Evolutionary conservation across 1,284 basidiomycete species (phyloP).

Genomic region (Phylloporus sp.): DNA sequence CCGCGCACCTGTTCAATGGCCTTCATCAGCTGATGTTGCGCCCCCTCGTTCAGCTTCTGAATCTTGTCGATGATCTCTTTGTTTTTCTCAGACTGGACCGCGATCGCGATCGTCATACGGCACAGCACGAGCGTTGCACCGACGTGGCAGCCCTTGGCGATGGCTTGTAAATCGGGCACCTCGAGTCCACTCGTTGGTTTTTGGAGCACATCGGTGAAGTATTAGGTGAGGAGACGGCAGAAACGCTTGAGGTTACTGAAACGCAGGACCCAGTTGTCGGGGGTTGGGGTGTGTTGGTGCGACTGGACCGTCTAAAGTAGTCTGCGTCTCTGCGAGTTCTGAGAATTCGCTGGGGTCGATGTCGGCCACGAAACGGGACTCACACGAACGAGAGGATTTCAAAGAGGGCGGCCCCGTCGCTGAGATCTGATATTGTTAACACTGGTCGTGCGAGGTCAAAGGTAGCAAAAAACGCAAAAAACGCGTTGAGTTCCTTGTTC

Average conservation of each 20-base stretch:
- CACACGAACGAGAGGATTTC: slow-evolving; percentile 76
- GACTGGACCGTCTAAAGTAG: slow-evolving; percentile 72
- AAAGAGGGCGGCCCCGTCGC: slow-evolving; percentile 74
- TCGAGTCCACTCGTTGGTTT: slow-evolving; percentile 74
- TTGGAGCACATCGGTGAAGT: slow-evolving; percentile 79
- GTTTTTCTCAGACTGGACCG: slow-evolving; percentile 89
- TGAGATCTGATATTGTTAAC: slow-evolving; percentile 65
- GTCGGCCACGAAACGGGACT: slow-evolving; percentile 32
- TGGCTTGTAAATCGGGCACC: slow-evolving; percentile 80
- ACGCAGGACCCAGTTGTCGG: slow-evolving; percentile 92
- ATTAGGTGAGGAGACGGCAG: slow-evolving; percentile 87
- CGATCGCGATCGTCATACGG: slow-evolving; percentile 88
- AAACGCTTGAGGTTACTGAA: slow-evolving; percentile 84
- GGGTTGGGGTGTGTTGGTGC: slow-evolving; percentile 56
- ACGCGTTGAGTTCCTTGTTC: slow-evolving; percentile 72
- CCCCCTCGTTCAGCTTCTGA: slow-evolving; percentile 74
- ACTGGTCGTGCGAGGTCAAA: slow-evolving; percentile 69
- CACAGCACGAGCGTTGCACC: slow-evolving; percentile 77
- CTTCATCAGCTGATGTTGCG: slow-evolving; percentile 86
- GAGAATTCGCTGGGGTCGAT: slow-evolving; percentile 6
- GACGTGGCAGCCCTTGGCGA: slow-evolving; percentile 75
- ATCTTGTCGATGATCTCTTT: slow-evolving; percentile 85
- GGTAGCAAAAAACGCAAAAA: slow-evolving; percentile 77
- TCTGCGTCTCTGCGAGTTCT: slow-evolving; percentile 65
- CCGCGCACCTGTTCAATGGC: slow-evolving; percentile 78